Base-by-base conservation (phyloP, 257 asterid species). In the Fraxinus pennsylvanica region DNA sequence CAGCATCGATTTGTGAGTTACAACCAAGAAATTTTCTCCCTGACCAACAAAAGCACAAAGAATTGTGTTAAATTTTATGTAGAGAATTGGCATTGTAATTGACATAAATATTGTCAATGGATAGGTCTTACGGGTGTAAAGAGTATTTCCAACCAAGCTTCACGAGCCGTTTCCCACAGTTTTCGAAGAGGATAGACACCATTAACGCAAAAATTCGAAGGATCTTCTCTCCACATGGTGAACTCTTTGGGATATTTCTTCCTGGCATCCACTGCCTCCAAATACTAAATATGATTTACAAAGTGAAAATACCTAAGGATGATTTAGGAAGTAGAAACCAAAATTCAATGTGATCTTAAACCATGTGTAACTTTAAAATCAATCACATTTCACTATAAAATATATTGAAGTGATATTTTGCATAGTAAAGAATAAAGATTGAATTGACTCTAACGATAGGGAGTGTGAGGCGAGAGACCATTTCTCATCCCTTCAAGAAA, bases 211-310 rank as follows among this genome's bases (percentile, higher is more conserved):
- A 92, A 88, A 71, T 86, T 92, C 7, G 88, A 81, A 14, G 97
- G 96, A 82, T 92, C 97, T 83, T 92, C 94, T 87, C 97, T 85
- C 97, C 97, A 92, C 54, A 82, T 86, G 33, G 85, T 79, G 74
- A 74, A 92, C 88, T 92, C 97, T 84, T 84, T 80, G 14, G 97
- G 97, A 74, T 92, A 87, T 76, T 52, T 70, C 80, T 76, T 85
- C 93, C 69, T 86, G 61, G 96, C 96, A 87, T 90, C 96, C 96
- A 79, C 97, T 92, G 91, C 93, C 97, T 92, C 97, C 94, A 89
- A 80, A 89, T 63, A 84, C 88, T 88, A 88, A 84, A 78, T 71
- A 61, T 79, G 83, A 90, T 84, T 85, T 82, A 87, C 84, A 72
- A 80, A 87, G 71, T 84, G 83, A 76, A 57, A 66, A 79, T 54